Percentiles rank a stretch among this genome's conserved stretches.
Conservation (phyloP, 805 yeast species). For the Sugiyamaella boreocaroliniensis region DNA sequence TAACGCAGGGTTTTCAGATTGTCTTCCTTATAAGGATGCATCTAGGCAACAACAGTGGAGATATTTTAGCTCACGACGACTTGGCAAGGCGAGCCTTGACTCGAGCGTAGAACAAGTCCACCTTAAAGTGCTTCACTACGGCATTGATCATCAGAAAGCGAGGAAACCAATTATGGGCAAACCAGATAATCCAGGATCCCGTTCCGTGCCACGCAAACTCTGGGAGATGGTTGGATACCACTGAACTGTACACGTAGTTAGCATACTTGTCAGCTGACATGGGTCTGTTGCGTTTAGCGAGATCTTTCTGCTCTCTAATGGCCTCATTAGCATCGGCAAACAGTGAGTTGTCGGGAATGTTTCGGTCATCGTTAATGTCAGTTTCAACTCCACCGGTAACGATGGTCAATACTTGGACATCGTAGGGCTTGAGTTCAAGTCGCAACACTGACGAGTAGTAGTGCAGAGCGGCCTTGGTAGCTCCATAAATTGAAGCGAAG, state of each 20-base stretch:
- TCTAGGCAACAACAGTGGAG: too few relatives aligned
- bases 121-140: not conserved
- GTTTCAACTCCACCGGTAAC: slow-evolving; percentile 74
- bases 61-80: too few relatives aligned
- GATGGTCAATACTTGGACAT: slow-evolving; percentile 60
- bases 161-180: slow-evolving; percentile 5
- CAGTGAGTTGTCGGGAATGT: slow-evolving; percentile 44
- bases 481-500: slow-evolving; percentile 56
- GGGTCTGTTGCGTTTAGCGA: slow-evolving; percentile 57
- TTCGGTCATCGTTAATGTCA: slow-evolving; percentile 59
- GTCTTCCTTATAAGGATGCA: too few relatives aligned
- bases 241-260: slow-evolving; percentile 38
- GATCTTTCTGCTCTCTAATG: slow-evolving; percentile 45
- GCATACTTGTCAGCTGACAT: slow-evolving; percentile 57
- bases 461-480: slow-evolving; percentile 72
- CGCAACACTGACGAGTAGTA: slow-evolving; percentile 58
- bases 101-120: not conserved
- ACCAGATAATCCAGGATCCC: slow-evolving; percentile 2
- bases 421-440: slow-evolving; percentile 64
- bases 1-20: too few relatives aligned
- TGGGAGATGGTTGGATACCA: slow-evolving; percentile 26
- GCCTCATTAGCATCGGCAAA: slow-evolving; percentile 48
- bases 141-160: slow-evolving; percentile 1
- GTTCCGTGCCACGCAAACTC: slow-evolving; percentile 13
- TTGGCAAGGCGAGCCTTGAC: slow-evolving; percentile 1